Base-by-base conservation (phyloP, 176 grass and related monocot species). In the Zoysia japonica region DNA sequence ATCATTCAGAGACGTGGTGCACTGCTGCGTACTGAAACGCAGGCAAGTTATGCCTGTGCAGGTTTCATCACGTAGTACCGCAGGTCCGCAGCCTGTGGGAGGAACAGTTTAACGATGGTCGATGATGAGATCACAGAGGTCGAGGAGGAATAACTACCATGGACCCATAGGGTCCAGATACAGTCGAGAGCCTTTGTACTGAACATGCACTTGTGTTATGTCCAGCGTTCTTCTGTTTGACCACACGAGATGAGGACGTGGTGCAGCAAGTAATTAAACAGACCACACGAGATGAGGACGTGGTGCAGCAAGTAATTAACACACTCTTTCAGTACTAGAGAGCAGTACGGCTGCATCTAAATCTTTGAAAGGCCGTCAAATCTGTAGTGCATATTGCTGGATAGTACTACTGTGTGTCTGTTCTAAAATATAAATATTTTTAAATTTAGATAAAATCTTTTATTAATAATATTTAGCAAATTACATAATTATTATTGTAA, bases 41-140 rank as follows among this genome's bases (percentile, higher is more conserved):
- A 20, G 54, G 71, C 78, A 46, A 76, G 48, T 68, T 71, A 85
- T 73, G 59, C 69, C 68, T 40, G 20, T 11, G 56, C 57, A 77
- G 56, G 69, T 54, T 41, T 50, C 75, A 50, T 63, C 70, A 38
- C 28, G 28, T 28, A 28, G 28, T 28, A 28, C 28, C 28, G 28
- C 28, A 28, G 28, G 28, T 28, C 75, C 68, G 39, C 61, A 52
- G 49, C 11, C 45, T 40, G 45, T 68, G 16, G 54, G 35, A 36
- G 66, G 11, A 57, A 78, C 67, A 72, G 75, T 72, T 19, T 54
- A 60, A 44, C 47, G 47, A 19, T 71, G 67, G 63, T 61, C 47
- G 47, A 19, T 71, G 67, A 70, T 61, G 74, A 37, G 61, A 46
- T 20, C 73, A 28, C 28, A 62, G 20, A 47, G 35, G 14, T 17